Percentiles rank a stretch among this genome's conserved stretches.
phyloP scores from a whole-genome alignment of 2,329 filamentous ascomycete genomes.

The Cladosporium sp. region DNA sequence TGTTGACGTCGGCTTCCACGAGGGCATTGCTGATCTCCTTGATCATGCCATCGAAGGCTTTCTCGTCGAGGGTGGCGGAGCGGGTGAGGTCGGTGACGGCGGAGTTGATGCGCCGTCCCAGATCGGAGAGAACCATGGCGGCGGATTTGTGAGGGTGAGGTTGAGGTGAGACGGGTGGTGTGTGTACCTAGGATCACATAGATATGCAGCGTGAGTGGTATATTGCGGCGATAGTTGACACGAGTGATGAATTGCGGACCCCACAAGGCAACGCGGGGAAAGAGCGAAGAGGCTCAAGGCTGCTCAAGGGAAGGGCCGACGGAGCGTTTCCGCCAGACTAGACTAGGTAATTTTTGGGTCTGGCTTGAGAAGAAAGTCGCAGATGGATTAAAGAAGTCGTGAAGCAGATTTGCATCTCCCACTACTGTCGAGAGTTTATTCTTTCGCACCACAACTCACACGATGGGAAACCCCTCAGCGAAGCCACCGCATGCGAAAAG shows the following conservation, averaged over 20 bases:
- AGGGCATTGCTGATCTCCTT: slow-evolving; percentile 97
- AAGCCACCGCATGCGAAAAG: slow-evolving; percentile 27
- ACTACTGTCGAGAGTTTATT: background rate
- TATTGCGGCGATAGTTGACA: slow-evolving; percentile 20
- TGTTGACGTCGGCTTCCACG: slow-evolving; percentile 95
- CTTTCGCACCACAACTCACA: background rate
- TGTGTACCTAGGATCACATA: background rate
- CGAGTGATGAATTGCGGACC: slow-evolving; percentile 20
- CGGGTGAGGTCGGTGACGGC: slow-evolving; percentile 91
- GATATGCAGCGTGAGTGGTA: background rate
- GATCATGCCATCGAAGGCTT: slow-evolving; percentile 97
- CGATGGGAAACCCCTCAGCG: slow-evolving; percentile 28
- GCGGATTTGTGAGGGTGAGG: slow-evolving; percentile 12
- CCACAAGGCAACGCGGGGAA: slow-evolving; percentile 17
- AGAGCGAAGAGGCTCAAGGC: background rate
- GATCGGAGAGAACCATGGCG: slow-evolving; percentile 96
- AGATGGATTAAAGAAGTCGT: background rate
- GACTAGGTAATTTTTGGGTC: slow-evolving; percentile 16
- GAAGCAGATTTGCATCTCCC: background rate
- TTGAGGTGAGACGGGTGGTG: background rate
- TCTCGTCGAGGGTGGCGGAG: slow-evolving; percentile 92
- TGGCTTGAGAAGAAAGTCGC: background rate
- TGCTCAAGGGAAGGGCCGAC: slow-evolving; percentile 11
- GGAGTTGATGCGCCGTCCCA: slow-evolving; percentile 96
- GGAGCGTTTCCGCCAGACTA: slow-evolving; percentile 4